Evolutionary conservation across 805 yeast species (phyloP).

Genomic region (Debaryomyces maramus): DNA sequence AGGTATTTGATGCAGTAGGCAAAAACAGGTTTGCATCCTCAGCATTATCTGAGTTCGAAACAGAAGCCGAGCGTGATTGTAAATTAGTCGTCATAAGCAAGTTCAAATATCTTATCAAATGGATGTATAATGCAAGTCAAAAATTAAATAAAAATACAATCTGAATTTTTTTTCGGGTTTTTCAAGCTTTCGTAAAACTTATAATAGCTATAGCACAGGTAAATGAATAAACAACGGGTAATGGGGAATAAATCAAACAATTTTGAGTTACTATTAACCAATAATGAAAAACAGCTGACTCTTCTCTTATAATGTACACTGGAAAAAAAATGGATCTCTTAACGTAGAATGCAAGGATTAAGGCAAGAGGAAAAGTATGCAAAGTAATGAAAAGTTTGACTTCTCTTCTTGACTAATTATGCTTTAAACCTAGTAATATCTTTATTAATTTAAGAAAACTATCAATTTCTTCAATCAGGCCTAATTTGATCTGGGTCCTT

Average conservation of each 20-base stretch:
- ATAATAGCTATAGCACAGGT: no score
- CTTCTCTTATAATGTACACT: background rate
- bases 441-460: background rate
- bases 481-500: slow-evolving; percentile 4
- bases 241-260: no score
- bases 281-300: background rate
- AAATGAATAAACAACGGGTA: no score
- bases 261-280: no score
- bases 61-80: slow-evolving; percentile 23
- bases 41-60: slow-evolving; percentile 11
- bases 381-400: background rate
- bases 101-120: background rate
- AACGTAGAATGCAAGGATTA: background rate
- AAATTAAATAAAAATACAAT: background rate
- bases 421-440: background rate
- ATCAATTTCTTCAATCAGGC: background rate
- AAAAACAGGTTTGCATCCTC: background rate
- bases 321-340: slow-evolving; percentile 1
- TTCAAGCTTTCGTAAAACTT: background rate
- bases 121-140: slow-evolving; percentile 1
- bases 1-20: background rate
- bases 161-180: background rate
- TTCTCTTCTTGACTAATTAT: background rate
- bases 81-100: slow-evolving; percentile 16
- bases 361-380: background rate